Evolutionary conservation across 129 eudicot species (phyloP), one percentile per base, ranked within the genome.

Genomic region (Flaveria sonorensis): DNA sequence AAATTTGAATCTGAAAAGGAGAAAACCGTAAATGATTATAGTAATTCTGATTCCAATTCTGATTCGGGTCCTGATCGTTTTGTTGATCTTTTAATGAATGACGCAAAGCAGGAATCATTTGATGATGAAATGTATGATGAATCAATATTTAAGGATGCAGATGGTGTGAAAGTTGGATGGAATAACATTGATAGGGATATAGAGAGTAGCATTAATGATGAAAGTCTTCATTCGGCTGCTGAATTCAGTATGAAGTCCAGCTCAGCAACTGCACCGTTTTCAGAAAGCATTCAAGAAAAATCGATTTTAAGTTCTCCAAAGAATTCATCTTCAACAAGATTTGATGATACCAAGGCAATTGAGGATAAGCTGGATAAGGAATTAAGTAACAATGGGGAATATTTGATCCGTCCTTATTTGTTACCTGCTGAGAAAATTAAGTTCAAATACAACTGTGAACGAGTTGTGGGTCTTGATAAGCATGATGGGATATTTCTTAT

Each of bases 401-500:
- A 85, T 86, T 75, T 95, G 66, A 89, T 95, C 66, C 83, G 99
- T 50, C 99, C 71, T 66, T 66, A 66, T 66, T 26, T 66, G 48
- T 18, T 66, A 39, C 71, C 51, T 66, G 51, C 71, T 16, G 99
- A 95, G 73, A 95, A 81, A 82, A 95, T 95, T 70, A 90, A 88
- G 77, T 85, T 70, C 76, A 84, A 86, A 88, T 95, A 89, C 78
- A 95, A 95, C 50, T 95, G 99, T 68, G 99, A 95, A 79, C 81
- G 99, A 71, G 99, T 95, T 60, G 90, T 89, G 19, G 99, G 94
- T 45, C 92, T 95, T 14, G 99, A 95, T 81, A 95, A 95, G 73
- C 99, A 92, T 70, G 99, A 95, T 65, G 99, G 97, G 46, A 89
- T 95, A 70, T 95, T 95, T 88, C 86, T 95, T 48, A 89, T 95